A percentile compares a stretch with the other conserved stretches of the same genome.
Conservation (phyloP, 768 basidiomycete species). For the Postia placenta region DNA sequence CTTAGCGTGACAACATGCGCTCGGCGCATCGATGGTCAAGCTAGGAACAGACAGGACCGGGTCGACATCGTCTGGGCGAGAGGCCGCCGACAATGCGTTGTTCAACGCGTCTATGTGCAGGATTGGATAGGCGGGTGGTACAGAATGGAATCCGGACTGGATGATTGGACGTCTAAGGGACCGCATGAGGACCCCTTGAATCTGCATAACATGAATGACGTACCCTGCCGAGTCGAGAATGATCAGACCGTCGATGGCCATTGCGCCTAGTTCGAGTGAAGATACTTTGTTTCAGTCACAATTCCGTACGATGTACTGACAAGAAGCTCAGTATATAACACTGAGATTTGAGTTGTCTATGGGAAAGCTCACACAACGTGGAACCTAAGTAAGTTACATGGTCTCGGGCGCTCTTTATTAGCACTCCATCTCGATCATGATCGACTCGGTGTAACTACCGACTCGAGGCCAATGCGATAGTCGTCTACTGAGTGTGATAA, state of each 20-base stretch:
- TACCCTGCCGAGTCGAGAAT: constrained; percentile 72
- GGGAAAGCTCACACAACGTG: too few species aligned
- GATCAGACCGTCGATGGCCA: constrained; percentile 81
- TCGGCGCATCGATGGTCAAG: constrained; percentile 42
- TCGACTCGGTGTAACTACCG: too few species aligned
- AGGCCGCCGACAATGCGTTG: constrained; percentile 55
- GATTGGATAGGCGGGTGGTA: constrained; percentile 70
- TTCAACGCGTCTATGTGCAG: constrained; percentile 85
- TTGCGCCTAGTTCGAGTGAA: constrained; percentile 19
- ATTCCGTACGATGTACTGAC: too few species aligned
- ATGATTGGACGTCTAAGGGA: constrained; percentile 53
- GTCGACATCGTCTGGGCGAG: constrained; percentile 53
- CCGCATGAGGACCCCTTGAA: not conserved
- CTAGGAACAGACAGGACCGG: constrained; percentile 66
- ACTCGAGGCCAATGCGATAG: too few species aligned
- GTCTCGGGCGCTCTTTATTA: too few species aligned
- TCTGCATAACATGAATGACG: constrained; percentile 22
- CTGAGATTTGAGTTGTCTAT: too few species aligned
- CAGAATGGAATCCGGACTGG: constrained; percentile 83
- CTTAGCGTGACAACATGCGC: constrained; percentile 79
- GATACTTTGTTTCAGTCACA: not conserved
- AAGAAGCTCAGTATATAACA: too few species aligned
- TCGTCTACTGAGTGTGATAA: too few species aligned
- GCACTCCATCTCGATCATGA: too few species aligned
- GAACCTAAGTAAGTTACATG: too few species aligned